Percentiles rank a stretch among this genome's conserved stretches.
Conservation (phyloP, 2,329 filamentous ascomycete genomes). For the Stachybotrys chlorohalonatus region DNA sequence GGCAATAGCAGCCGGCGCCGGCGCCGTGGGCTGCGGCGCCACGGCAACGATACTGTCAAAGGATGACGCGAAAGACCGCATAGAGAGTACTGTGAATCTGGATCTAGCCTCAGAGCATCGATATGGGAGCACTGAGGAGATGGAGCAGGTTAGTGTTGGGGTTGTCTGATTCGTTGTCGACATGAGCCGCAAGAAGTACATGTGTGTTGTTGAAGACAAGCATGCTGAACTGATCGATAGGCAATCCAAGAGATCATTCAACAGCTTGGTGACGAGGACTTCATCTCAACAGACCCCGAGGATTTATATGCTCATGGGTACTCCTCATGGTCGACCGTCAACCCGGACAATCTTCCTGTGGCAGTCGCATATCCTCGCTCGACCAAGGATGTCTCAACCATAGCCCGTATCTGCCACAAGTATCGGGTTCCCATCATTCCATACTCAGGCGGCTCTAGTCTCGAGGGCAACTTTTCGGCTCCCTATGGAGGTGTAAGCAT, state of each 20-base stretch:
- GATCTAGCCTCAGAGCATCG: constrained; percentile 13
- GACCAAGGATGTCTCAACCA: constrained; percentile 49
- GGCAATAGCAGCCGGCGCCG: constrained; percentile 28
- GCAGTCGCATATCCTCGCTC: constrained; percentile 55
- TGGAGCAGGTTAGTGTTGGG: constrained; percentile 25
- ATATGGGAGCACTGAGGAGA: constrained; percentile 33
- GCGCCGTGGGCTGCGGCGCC: constrained; percentile 30
- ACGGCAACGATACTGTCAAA: constrained; percentile 16
- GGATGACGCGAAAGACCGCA: constrained; percentile 1
- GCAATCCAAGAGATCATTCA: constrained; percentile 46
- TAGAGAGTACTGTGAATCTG: constrained; percentile 3
- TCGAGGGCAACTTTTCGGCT: constrained; percentile 86
- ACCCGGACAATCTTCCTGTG: constrained; percentile 51
- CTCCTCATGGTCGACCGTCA: constrained; percentile 57
- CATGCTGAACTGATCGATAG: constrained; percentile 20
- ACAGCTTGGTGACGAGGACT: constrained; percentile 38
- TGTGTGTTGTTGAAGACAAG: not conserved
- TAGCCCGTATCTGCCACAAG: constrained; percentile 64
- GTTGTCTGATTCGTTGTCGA: too few species aligned
- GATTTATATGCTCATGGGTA: constrained; percentile 55
- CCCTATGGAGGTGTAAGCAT: constrained; percentile 82
- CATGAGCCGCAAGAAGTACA: too few species aligned
- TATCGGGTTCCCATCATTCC: constrained; percentile 78
- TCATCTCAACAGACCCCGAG: constrained; percentile 54
- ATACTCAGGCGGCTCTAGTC: constrained; percentile 75